phyloP scores from a whole-genome alignment of 2,329 filamentous ascomycete genomes.

The Neoascochyta sp. region DNA sequence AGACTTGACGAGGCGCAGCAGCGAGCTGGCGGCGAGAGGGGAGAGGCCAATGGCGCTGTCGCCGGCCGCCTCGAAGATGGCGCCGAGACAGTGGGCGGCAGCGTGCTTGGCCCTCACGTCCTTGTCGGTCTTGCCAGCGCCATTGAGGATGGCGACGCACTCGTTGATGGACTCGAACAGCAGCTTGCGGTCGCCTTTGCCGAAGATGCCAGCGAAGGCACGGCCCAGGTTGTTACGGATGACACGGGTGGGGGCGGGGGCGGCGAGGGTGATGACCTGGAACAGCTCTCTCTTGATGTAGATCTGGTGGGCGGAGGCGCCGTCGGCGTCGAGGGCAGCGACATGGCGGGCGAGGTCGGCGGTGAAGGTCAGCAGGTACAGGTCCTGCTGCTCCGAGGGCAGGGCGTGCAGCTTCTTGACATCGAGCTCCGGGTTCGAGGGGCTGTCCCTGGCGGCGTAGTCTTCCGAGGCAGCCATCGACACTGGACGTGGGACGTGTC shows the following conservation, averaged over 20 bases:
- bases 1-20: constrained; percentile 76
- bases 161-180: constrained; percentile 95
- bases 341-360: constrained; percentile 80
- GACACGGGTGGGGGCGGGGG: constrained; percentile 80
- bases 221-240: constrained; percentile 84
- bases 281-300: constrained; percentile 92
- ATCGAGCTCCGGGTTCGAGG: constrained; percentile 74
- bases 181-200: constrained; percentile 81
- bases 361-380: constrained; percentile 87
- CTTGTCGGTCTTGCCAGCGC: constrained; percentile 68
- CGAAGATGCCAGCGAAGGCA: constrained; percentile 79
- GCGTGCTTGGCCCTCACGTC: constrained; percentile 81
- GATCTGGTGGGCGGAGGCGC: constrained; percentile 82
- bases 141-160: constrained; percentile 67
- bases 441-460: constrained; percentile 32
- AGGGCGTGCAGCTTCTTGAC: constrained; percentile 83
- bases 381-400: constrained; percentile 90
- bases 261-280: constrained; percentile 78
- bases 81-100: constrained; percentile 79
- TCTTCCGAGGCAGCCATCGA: constrained; percentile 29
- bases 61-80: constrained; percentile 86
- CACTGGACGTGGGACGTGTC: no score
- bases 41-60: constrained; percentile 88
- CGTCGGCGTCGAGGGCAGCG: constrained; percentile 67
- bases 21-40: constrained; percentile 64